Conservation (phyloP, 768 basidiomycete genomes). For the Mycena galericulata region DNA sequence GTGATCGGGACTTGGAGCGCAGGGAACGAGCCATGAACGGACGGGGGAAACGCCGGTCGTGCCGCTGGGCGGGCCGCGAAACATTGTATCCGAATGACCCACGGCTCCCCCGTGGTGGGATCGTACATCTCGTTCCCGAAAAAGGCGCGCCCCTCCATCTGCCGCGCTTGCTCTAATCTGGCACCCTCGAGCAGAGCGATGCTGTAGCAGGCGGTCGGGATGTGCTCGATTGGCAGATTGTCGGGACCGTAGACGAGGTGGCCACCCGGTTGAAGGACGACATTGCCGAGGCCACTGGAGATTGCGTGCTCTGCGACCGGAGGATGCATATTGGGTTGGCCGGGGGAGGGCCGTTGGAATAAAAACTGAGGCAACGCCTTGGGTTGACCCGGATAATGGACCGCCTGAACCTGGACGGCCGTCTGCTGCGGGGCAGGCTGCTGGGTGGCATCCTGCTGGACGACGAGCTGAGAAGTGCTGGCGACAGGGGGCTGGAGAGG, state of each 20-base stretch:
- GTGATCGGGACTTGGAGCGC: neutral
- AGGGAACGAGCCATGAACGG: no score
- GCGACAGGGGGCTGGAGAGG: neutral
- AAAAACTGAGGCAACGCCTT: neutral
- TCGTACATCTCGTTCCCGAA: constrained; percentile 14
- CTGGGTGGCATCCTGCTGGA: neutral
- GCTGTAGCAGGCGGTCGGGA: neutral
- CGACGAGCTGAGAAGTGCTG: neutral
- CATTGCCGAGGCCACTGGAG: neutral
- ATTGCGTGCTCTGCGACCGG: neutral
- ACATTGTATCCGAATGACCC: neutral
- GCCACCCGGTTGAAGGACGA: neutral
- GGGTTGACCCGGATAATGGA: neutral
- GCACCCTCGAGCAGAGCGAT: neutral
- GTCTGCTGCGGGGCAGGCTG: neutral
- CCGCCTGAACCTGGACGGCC: neutral
- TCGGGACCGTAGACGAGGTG: neutral
- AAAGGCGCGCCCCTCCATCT: neutral
- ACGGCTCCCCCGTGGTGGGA: neutral
- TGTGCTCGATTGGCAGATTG: neutral
- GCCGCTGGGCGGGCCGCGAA: no score
- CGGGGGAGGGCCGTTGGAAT: no score
- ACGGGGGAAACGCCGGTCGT: no score
- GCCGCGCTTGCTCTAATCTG: neutral
- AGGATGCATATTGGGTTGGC: neutral